These are phyloP conservation scores for Aureobasidium sp. DNA, from an alignment of 2,329 filamentous ascomycete genomes.

Conservation along the genomic window DNA sequence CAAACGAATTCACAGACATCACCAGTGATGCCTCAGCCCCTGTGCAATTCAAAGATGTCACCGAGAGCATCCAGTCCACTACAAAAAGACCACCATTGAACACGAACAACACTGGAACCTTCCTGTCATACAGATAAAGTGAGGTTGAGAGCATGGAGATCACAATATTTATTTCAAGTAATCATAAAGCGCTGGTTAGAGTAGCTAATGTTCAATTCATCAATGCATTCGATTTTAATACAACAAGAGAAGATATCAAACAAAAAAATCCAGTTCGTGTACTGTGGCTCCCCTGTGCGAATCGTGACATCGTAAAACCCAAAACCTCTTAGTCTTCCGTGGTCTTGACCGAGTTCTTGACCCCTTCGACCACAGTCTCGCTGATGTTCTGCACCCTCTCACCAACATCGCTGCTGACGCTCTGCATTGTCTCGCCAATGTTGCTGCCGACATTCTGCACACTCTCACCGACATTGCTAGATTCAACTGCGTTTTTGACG, in stretches of 20 bases:
- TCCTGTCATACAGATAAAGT: neutral
- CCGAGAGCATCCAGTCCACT: neutral
- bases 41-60: neutral
- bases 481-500: constrained; percentile 7
- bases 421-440: neutral
- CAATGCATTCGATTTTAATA: neutral
- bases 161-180: neutral
- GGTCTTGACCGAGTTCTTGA: constrained; percentile 11
- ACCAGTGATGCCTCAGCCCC: neutral
- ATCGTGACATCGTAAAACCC: neutral
- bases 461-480: neutral
- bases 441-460: neutral
- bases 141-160: neutral
- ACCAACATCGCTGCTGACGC: constrained; percentile 19
- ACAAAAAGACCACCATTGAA: neutral
- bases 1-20: neutral
- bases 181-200: neutral
- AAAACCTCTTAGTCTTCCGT: neutral
- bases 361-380: constrained; percentile 20
- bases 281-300: neutral
- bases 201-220: neutral
- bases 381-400: constrained; percentile 18
- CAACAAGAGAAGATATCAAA: neutral
- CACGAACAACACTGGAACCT: constrained; percentile 3
- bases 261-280: neutral